phyloP scores from a whole-genome alignment of 2,329 filamentous ascomycete species.

The Epichloe hybrida region DNA sequence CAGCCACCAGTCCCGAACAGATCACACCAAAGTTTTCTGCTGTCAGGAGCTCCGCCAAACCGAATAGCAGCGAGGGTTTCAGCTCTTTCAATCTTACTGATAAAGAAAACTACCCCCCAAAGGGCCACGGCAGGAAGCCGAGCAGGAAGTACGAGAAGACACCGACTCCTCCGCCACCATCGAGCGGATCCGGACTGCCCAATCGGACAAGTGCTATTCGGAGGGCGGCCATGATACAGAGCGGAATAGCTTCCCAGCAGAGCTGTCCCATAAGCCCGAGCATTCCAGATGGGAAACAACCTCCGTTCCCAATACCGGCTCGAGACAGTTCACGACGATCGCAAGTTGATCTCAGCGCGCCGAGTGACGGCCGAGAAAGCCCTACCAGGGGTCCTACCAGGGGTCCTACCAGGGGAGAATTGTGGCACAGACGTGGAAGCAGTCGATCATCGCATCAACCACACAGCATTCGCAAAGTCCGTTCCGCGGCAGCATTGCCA shows the following conservation, averaged over 20 bases:
- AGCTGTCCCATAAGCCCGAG: constrained; percentile 52
- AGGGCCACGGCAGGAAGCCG: constrained; percentile 15
- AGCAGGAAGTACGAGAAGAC: constrained; percentile 25
- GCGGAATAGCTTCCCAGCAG: constrained; percentile 54
- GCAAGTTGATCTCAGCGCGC: constrained; percentile 48
- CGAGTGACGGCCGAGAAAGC: constrained; percentile 62
- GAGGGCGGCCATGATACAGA: constrained; percentile 68
- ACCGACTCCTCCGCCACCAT: constrained; percentile 12
- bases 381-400: constrained; percentile 58
- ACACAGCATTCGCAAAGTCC: constrained; percentile 65
- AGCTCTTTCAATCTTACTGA: constrained; percentile 28
- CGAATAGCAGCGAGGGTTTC: constrained; percentile 29
- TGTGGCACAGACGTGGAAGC: constrained; percentile 39
- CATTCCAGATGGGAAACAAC: constrained; percentile 44
- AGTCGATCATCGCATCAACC: constrained; percentile 37
- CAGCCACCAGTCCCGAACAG: constrained; percentile 30
- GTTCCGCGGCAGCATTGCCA: constrained; percentile 65
- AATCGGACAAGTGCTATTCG: constrained; percentile 46
- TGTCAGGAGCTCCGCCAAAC: constrained; percentile 17
- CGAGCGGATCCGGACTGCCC: constrained; percentile 24
- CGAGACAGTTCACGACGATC: constrained; percentile 75
- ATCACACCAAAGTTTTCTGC: constrained; percentile 14
- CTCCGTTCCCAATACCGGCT: constrained; percentile 85
- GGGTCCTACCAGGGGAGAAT: constrained; percentile 53
- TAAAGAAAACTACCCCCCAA: constrained; percentile 14